Percentiles rank a stretch among this genome's conserved stretches.
These are phyloP conservation scores for Colletotrichum sidae DNA, from an alignment of 2,329 filamentous ascomycete species.

Conservation along the genomic window DNA sequence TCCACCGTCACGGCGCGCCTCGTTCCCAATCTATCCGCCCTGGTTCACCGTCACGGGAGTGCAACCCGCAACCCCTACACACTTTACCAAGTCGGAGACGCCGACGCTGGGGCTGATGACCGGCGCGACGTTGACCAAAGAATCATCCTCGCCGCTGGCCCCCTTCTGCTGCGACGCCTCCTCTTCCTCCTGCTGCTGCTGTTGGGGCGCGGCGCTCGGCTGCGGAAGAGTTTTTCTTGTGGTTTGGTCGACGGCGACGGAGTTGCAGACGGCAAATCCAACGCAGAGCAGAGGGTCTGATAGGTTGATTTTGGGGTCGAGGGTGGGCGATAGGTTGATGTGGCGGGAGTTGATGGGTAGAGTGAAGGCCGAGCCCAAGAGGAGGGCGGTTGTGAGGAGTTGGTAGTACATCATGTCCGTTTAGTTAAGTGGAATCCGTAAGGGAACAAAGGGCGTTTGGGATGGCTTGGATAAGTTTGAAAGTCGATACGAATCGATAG, in stretches of 20 bases:
- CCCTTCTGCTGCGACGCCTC: neutral
- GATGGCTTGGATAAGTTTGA: neutral
- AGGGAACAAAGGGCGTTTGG: neutral
- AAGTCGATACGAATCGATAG: neutral
- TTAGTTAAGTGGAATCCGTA: neutral
- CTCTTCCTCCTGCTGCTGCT: neutral
- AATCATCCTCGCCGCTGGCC: neutral
- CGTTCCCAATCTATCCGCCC: neutral
- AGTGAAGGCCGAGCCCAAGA: neutral
- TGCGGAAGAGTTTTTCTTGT: too few species aligned
- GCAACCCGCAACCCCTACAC: neutral
- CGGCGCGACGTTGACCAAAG: constrained; percentile 10
- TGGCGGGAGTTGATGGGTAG: neutral
- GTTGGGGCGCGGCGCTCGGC: neutral
- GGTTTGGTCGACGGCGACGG: neutral
- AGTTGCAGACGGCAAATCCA: constrained; percentile 3
- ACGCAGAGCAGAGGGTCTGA: neutral
- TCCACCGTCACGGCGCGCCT: too few species aligned
- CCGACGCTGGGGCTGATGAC: neutral
- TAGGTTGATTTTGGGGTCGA: constrained; percentile 1
- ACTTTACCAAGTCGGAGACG: neutral
- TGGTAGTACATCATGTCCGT: neutral
- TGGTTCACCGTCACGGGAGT: constrained; percentile 3
- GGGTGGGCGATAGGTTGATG: constrained; percentile 1
- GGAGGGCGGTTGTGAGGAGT: neutral